These are phyloP conservation scores for Mycosphaerella arachidis DNA, from an alignment of 2,329 filamentous ascomycete species.

Conservation along the genomic window DNA sequence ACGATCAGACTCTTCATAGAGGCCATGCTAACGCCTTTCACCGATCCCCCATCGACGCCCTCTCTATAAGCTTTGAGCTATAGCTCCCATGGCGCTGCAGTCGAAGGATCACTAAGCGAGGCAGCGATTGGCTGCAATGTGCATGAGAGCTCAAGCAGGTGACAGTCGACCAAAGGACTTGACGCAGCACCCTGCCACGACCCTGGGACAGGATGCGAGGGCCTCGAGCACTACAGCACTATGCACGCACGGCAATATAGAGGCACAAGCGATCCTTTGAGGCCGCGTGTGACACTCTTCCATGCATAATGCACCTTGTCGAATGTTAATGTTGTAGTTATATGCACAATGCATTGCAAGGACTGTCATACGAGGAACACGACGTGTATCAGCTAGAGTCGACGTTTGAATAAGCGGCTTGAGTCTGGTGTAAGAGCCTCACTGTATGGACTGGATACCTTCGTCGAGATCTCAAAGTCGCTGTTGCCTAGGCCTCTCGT, in stretches of 20 bases:
- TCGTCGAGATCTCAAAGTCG: too few relatives aligned
- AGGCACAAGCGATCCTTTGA: not conserved
- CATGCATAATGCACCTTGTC: not conserved
- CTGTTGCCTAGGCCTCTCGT: too few relatives aligned
- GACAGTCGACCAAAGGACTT: not conserved
- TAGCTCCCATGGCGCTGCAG: not conserved
- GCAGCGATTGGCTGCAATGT: not conserved
- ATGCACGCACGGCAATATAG: not conserved
- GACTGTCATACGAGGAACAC: too few relatives aligned
- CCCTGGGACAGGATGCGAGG: not conserved
- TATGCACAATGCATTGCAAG: not conserved
- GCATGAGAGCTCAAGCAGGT: not conserved
- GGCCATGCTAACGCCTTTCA: not conserved
- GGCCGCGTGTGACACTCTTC: not conserved
- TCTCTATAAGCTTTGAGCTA: not conserved
- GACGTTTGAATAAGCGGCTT: too few relatives aligned
- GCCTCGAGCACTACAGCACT: not conserved
- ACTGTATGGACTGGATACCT: too few relatives aligned
- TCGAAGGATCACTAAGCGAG: not conserved
- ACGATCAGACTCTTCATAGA: not conserved
- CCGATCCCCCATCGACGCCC: not conserved
- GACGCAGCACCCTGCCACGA: not conserved
- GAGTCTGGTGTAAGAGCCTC: too few relatives aligned
- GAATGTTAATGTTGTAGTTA: not conserved
- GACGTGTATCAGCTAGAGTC: too few relatives aligned